These are phyloP conservation scores for Scorias spongiosa DNA, from an alignment of 2,329 filamentous ascomycete genomes.

Conservation along the genomic window DNA sequence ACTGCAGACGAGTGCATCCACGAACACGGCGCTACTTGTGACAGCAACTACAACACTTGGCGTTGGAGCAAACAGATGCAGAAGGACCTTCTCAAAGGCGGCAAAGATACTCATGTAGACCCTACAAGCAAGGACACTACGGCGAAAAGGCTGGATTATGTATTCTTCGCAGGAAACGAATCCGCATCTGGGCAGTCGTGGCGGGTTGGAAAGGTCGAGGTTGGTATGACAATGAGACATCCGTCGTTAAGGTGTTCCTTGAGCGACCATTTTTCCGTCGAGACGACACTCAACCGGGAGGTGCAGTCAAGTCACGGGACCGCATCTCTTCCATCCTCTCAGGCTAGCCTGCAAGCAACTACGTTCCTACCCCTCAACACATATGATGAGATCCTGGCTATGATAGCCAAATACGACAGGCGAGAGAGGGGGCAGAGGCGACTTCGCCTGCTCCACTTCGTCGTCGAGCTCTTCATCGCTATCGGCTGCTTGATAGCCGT, in stretches of 20 bases:
- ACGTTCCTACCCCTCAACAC: conserved; percentile 9
- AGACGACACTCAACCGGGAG: conserved; percentile 46
- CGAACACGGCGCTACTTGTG: conserved; percentile 76
- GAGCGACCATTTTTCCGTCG: conserved; percentile 88
- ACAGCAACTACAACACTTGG: conserved; percentile 83
- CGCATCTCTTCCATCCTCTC: not conserved
- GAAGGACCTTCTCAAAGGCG: conserved; percentile 50
- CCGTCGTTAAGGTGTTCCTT: conserved; percentile 69
- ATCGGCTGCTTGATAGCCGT: conserved; percentile 64
- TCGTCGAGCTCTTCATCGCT: conserved; percentile 48
- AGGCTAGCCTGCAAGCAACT: not conserved
- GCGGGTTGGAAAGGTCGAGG: conserved; percentile 53
- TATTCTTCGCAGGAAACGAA: conserved; percentile 51
- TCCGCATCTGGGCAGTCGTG: conserved; percentile 35
- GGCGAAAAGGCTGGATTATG: conserved; percentile 87
- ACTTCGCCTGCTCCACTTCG: conserved; percentile 61
- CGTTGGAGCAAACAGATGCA: conserved; percentile 63
- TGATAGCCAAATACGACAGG: conserved; percentile 50
- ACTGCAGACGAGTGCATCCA: conserved; percentile 62
- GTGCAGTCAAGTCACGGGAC: not conserved
- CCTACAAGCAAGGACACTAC: conserved; percentile 50
- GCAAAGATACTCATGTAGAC: conserved; percentile 49
- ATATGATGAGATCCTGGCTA: conserved; percentile 59
- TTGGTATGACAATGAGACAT: conserved; percentile 72
- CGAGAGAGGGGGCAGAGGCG: conserved; percentile 60